phyloP scores from a whole-genome alignment of 2,329 filamentous ascomycete genomes.

The Akanthomyces dipterigenus region DNA sequence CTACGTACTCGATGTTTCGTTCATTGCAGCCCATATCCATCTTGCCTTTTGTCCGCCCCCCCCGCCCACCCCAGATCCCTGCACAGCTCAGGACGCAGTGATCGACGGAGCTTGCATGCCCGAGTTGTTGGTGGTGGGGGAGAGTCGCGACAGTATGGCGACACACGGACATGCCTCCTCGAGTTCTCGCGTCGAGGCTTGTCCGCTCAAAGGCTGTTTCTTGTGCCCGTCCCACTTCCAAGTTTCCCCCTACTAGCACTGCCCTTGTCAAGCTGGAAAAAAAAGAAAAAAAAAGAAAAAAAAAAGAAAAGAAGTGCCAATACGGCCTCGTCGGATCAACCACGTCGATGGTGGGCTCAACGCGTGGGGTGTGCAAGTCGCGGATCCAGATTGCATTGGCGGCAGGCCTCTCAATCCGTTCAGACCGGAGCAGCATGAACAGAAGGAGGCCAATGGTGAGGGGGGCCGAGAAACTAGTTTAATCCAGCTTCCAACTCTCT shows the following conservation, averaged over 20 bases:
- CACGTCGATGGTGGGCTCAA: no score
- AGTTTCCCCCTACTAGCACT: background rate
- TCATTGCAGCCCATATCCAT: no score
- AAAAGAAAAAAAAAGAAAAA: background rate
- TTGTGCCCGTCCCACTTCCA: background rate
- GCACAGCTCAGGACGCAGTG: constrained; percentile 8
- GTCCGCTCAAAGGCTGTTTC: background rate
- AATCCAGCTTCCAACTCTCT: no score
- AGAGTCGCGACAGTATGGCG: background rate
- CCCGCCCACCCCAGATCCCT: background rate
- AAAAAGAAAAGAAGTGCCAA: background rate
- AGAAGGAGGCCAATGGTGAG: no score
- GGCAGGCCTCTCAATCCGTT: background rate
- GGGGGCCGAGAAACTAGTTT: no score
- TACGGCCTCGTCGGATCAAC: background rate
- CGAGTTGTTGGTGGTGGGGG: background rate
- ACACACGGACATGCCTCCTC: background rate
- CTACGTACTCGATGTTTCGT: no score
- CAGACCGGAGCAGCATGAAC: no score
- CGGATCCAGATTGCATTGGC: background rate
- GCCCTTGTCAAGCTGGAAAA: constrained; percentile 8
- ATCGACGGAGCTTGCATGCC: background rate
- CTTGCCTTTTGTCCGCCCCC: background rate
- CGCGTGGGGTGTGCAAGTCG: no score
- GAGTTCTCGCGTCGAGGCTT: background rate